Evolutionary conservation across 1,284 basidiomycete genomes (phyloP).

Genomic region (Microbotryum saponariae): DNA sequence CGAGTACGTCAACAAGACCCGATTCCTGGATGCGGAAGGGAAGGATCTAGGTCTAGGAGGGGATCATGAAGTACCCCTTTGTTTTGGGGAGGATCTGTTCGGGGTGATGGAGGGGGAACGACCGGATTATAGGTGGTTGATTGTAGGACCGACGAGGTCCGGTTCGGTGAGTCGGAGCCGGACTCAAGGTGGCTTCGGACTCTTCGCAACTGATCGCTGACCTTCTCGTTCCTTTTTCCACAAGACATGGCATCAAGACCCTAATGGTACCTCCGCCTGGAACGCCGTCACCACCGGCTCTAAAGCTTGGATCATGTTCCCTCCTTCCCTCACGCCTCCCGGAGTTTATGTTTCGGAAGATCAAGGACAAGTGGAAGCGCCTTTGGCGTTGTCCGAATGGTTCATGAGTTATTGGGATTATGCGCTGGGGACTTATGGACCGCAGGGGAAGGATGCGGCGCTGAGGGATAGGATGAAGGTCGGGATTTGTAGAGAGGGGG

Average conservation of each 20-base stretch:
- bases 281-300: constrained; percentile 43
- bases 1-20: constrained; percentile 38
- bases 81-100: constrained; percentile 39
- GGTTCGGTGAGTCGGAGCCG: too few relatives aligned
- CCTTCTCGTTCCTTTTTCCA: constrained; percentile 34
- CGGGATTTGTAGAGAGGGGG: constrained; percentile 42
- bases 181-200: constrained; percentile 3
- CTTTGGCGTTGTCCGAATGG: constrained; percentile 43
- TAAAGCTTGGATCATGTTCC: constrained; percentile 45
- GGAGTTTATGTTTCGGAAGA: constrained; percentile 43
- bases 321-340: constrained; percentile 42
- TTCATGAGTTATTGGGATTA: constrained; percentile 42
- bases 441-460: constrained; percentile 29
- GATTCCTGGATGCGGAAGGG: not conserved
- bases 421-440: constrained; percentile 40
- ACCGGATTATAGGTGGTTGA: constrained; percentile 40
- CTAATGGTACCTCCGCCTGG: constrained; percentile 39
- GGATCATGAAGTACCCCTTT: constrained; percentile 35
- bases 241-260: constrained; percentile 38
- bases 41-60: constrained; percentile 23
- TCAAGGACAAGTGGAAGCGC: constrained; percentile 41
- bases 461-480: constrained; percentile 39
- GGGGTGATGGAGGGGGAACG: constrained; percentile 34
- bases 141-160: not conserved
- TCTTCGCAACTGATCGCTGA: constrained; percentile 31